Evolutionary conservation across 805 yeast species (phyloP), one percentile per base, ranked within the genome.

Genomic region (Metschnikowia peoriensis): DNA sequence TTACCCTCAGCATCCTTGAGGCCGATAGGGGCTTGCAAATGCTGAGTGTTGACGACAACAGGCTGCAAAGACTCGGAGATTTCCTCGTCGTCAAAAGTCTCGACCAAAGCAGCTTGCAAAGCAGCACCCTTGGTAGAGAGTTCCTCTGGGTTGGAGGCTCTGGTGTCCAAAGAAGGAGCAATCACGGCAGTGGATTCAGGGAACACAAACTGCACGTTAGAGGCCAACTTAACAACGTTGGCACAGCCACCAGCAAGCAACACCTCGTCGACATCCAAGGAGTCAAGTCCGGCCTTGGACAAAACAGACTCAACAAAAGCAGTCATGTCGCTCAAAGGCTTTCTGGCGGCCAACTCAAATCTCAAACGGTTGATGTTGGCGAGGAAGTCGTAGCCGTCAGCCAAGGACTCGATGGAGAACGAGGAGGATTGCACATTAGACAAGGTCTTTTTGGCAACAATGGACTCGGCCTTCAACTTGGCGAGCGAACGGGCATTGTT

Each of bases 121-220:
- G 98, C 97, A 53, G 97, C 96, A 74, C 99, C 99, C 66, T 96
- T 86, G 59, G 96, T 85, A 59, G 87, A 78, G 65, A 91, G 79
- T 77, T 94, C 98, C 66, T 89, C 85, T 55, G 99, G 97, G 73
- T 89, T 83, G 56, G 85, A 68, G 52, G 94, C 88, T 73, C 89
- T 90, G 56, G 88, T 62, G 69, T 89, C 93, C 55, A 79, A 66
- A 22, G 63, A 51, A 59, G 98, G 96, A 28, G 97, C 85, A 56
- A 84, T 77, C 50, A 92, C 80, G 49, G 76, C 80, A 50, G 90
- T 85, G 45, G 86, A 69, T 69, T 88, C 94, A 58, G 96, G 96
- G 83, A 93, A 93, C 47, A 90, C 64, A 52, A 80, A 76, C 59
- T 83, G 81, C 58, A 94, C 71, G 69, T 87, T 85, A 49, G 85